A percentile compares a stretch with the other conserved stretches of the same genome.
These are phyloP conservation scores for Hypomyces perniciosus DNA, from an alignment of 2,329 filamentous ascomycete genomes.

Conservation along the genomic window DNA sequence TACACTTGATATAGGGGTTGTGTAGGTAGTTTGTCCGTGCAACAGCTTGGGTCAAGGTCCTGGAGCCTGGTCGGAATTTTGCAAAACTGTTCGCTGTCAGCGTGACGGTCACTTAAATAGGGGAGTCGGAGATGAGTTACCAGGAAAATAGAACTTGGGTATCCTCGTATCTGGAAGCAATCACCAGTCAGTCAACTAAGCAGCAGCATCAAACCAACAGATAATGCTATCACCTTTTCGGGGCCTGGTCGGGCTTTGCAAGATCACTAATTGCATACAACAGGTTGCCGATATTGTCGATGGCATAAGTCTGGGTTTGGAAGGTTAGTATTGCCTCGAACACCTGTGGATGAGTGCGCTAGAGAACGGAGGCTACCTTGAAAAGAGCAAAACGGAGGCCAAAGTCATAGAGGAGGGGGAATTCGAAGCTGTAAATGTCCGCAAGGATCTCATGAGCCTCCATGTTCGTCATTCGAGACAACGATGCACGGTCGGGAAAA, in stretches of 20 bases:
- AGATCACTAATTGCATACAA: slow-evolving; percentile 32
- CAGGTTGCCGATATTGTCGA: slow-evolving; percentile 32
- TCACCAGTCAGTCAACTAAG: background rate
- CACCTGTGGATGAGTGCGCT: background rate
- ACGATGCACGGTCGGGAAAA: slow-evolving; percentile 30
- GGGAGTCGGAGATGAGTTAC: slow-evolving; percentile 18
- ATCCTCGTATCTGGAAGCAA: slow-evolving; percentile 34
- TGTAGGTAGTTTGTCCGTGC: slow-evolving; percentile 37
- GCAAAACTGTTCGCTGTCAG: slow-evolving; percentile 21
- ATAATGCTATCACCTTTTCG: slow-evolving; percentile 27
- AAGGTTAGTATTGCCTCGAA: background rate
- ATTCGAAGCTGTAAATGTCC: slow-evolving; percentile 28
- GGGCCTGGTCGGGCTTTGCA: slow-evolving; percentile 23
- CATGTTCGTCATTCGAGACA: slow-evolving; percentile 35
- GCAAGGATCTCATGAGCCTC: slow-evolving; percentile 41
- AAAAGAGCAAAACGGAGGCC: slow-evolving; percentile 35
- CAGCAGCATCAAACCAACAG: background rate
- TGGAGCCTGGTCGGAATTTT: slow-evolving; percentile 23
- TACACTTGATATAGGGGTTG: slow-evolving; percentile 28
- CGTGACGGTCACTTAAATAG: background rate
- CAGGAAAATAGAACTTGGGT: slow-evolving; percentile 32
- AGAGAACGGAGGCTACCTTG: slow-evolving; percentile 23
- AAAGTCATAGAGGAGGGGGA: slow-evolving; percentile 33
- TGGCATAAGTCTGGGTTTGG: slow-evolving; percentile 32
- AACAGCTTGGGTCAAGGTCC: slow-evolving; percentile 29